phyloP scores from a whole-genome alignment of 208 protist genomes.

The Trichomonas tenax region DNA sequence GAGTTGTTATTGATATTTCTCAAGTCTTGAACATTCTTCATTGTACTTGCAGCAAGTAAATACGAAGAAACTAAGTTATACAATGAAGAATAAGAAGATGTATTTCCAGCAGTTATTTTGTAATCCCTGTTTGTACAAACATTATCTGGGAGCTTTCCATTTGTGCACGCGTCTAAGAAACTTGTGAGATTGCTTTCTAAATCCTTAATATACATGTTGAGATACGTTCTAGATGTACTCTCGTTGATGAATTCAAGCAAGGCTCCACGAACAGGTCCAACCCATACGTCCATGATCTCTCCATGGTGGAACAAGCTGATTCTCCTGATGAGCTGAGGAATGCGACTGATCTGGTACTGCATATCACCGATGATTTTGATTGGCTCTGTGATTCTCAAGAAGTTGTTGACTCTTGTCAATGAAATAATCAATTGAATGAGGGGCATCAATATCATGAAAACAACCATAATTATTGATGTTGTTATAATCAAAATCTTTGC shows the following conservation, averaged over 20 bases:
- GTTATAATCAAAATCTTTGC: background rate
- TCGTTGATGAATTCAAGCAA: background rate
- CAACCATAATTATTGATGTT: background rate
- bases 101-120: background rate
- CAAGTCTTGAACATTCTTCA: background rate
- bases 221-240: too few relatives aligned
- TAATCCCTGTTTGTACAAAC: background rate
- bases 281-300: background rate
- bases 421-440: background rate
- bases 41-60: background rate
- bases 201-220: background rate
- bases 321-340: background rate
- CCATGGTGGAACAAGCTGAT: background rate
- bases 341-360: background rate
- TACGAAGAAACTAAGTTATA: background rate
- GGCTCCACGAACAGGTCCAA: background rate
- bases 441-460: background rate
- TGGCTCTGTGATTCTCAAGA: background rate
- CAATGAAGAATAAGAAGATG: background rate
- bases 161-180: background rate
- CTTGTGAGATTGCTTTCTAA: background rate
- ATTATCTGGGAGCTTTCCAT: background rate
- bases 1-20: background rate
- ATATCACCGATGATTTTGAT: background rate
- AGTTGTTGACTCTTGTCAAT: background rate